Evolutionary conservation across 2,329 filamentous ascomycete species (phyloP).

Genomic region (Hypocreales sp.): DNA sequence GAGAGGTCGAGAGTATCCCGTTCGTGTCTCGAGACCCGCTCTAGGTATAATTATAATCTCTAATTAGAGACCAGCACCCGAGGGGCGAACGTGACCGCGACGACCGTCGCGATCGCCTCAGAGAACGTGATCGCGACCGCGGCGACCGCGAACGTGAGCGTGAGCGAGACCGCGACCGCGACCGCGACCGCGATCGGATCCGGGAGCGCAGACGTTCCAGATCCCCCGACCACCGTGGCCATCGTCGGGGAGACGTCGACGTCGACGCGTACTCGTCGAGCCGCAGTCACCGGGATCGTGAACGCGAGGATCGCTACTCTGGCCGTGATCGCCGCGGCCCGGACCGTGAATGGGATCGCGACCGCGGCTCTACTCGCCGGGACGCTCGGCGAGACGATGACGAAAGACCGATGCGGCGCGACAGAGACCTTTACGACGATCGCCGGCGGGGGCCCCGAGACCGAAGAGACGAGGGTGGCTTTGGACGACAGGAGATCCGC

Average conservation of each 20-base stretch:
- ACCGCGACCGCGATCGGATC: conserved; percentile 22
- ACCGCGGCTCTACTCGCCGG: conserved; percentile 44
- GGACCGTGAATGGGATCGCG: conserved; percentile 69
- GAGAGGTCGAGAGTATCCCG: conserved; percentile 39
- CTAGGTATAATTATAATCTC: no score
- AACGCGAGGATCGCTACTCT: conserved; percentile 83
- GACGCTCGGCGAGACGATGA: conserved; percentile 54
- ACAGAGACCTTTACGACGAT: conserved; percentile 38
- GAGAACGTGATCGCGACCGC: conserved; percentile 55
- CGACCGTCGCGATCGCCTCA: conserved; percentile 10
- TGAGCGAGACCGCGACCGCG: conserved; percentile 20
- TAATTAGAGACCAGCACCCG: no score
- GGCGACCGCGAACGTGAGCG: conserved; percentile 23
- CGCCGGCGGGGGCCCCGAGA: conserved; percentile 35
- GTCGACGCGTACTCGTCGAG: conserved; percentile 89
- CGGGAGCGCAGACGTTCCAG: conserved; percentile 64
- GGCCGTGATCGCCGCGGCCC: conserved; percentile 48
- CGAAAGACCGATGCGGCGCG: conserved; percentile 34
- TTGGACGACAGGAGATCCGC: conserved; percentile 34
- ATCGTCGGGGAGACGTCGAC: conserved; percentile 56
- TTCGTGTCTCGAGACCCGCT: conserved; percentile 18
- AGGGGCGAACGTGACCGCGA: conserved; percentile 4
- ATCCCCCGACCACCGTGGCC: conserved; percentile 58
- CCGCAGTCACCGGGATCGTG: conserved; percentile 79
- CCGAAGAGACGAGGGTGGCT: conserved; percentile 20